Base-by-base conservation (phyloP, 345 rosid genomes). In the Tarenaya hassleriana region DNA sequence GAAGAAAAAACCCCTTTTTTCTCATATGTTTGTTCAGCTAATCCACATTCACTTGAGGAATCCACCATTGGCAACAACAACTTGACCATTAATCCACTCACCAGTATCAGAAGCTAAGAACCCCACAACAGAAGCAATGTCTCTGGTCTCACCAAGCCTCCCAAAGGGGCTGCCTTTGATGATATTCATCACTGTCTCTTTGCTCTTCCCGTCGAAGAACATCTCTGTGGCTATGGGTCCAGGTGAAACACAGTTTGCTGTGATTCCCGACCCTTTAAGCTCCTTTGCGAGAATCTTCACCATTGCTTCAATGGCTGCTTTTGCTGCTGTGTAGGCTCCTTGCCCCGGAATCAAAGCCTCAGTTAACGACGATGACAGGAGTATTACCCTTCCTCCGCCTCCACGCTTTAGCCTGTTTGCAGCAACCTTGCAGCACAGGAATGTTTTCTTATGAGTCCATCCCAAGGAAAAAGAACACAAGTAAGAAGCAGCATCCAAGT, bases 221-320 rank as follows among this genome's bases (percentile, higher is more conserved):
- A 78, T 55, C 14, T 78, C 83, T 0, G 77, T 78, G 0, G 80
- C 77, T 0, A 72, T 65, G 10, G 77, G 75, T 4, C 83, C 80
- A 0, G 83, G 83, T 38, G 80, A 67, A 39, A 78, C 80, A 47
- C 80, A 78, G 51, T 75, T 75, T 1, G 76, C 77, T 5, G 83
- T 70, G 51, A 72, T 75, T 4, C 78, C 66, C 1, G 64, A 48
- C 10, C 80, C 83, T 54, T 75, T 78, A 7, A 78, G 80, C 40
- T 78, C 80, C 46, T 72, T 72, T 1, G 83, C 80, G 15, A 78
- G 69, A 52, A 78, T 73, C 64, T 75, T 72, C 0, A 7, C 52
- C 83, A 78, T 64, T 5, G 80, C 7, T 51, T 78, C 80, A 46
- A 75, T 62, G 0, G 83, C 77, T 43, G 80, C 75, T 34, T 75